Evolutionary conservation across 1,284 basidiomycete genomes (phyloP), one percentile per base, ranked within the genome.

Genomic region (Cutaneotrichosporon cavernicola): DNA sequence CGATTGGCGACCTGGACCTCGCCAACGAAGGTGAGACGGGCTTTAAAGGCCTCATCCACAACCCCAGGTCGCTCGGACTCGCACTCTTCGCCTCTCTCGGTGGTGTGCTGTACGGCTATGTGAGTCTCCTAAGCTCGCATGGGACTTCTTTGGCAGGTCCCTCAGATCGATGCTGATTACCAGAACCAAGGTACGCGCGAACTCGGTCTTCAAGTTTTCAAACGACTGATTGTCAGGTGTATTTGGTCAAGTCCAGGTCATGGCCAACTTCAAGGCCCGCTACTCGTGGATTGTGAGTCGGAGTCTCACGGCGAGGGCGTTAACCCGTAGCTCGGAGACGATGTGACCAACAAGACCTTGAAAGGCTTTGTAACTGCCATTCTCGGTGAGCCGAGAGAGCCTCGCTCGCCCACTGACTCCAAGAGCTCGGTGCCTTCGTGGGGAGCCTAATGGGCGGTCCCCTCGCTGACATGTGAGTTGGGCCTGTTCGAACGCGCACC

Each of bases 171-270:
- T 9, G 51, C 51, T 53, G 30, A 53, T 31, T n/a, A 7, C 30
- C 51, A 53, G 51, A 53, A 53, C 31, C 51, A 53, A 53, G 51
- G 51, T 34, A 32, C 61, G 56, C 18, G 31, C 30, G 18, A 56
- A 10, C 34, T 21, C 47, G 56, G 16, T 57, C 16, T n/a, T 21
- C 52, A 31, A n/a, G n/a, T 1, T 5, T 14, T 59, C 51, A 22
- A 22, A 55, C 47, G 5, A 49, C 55, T 49, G 32, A 46, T 22
- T 7, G 18, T 57, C 75, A 64, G 77, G 76, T 71, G 77, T 79
- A 21, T 79, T 79, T 60, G 71, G 73, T 53, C 72, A 73, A 63
- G 79, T 80, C 10, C 79, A 80, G 61, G 79, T 80, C 55, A 78
- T 78, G 74, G 56, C 58, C n/a, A 65, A 65, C n/a, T 76, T 80